Conservation (phyloP, 345 rosid genomes). For the Heritiera littoralis region DNA sequence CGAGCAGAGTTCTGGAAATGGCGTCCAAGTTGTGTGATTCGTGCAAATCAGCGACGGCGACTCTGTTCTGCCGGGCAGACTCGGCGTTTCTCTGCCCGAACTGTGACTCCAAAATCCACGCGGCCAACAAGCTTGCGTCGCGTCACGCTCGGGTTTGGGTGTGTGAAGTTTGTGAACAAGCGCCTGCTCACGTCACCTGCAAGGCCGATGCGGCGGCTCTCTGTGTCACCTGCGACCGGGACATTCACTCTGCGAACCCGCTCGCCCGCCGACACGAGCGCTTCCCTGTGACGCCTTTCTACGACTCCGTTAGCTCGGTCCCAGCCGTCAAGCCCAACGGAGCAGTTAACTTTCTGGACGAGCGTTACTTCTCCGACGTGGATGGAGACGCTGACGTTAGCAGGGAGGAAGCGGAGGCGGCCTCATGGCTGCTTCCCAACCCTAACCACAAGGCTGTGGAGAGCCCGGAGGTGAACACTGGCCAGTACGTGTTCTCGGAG, state of each 20-base stretch:
- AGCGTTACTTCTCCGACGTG: conserved; percentile 42
- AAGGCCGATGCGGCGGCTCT: conserved; percentile 99
- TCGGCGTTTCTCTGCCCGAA: conserved; percentile 82
- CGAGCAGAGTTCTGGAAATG: conserved; percentile 33
- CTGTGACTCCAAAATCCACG: conserved; percentile 86
- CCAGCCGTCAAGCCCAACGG: conserved; percentile 38
- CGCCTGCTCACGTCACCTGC: conserved; percentile 96
- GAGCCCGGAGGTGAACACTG: conserved; percentile 60
- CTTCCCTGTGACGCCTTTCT: conserved; percentile 74
- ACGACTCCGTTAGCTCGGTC: conserved; percentile 49
- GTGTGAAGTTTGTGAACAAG: conserved; percentile 99
- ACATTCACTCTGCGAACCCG: conserved; percentile 96
- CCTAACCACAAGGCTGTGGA: conserved; percentile 63
- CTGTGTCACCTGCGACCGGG: conserved; percentile 90
- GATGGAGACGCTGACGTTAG: conserved; percentile 54
- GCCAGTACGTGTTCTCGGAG: conserved; percentile 66
- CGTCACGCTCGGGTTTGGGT: conserved; percentile 93
- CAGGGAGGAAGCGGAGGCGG: conserved; percentile 86
- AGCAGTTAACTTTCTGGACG: conserved; percentile 52
- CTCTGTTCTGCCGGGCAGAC: conserved; percentile 85
- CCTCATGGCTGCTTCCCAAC: conserved; percentile 75
- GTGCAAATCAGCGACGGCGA: conserved; percentile 89
- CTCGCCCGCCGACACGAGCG: conserved; percentile 94
- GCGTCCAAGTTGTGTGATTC: conserved; percentile 92
- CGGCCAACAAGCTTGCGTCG: conserved; percentile 92